Conservation (phyloP, 768 basidiomycete genomes). For the Pisolithus albus region DNA sequence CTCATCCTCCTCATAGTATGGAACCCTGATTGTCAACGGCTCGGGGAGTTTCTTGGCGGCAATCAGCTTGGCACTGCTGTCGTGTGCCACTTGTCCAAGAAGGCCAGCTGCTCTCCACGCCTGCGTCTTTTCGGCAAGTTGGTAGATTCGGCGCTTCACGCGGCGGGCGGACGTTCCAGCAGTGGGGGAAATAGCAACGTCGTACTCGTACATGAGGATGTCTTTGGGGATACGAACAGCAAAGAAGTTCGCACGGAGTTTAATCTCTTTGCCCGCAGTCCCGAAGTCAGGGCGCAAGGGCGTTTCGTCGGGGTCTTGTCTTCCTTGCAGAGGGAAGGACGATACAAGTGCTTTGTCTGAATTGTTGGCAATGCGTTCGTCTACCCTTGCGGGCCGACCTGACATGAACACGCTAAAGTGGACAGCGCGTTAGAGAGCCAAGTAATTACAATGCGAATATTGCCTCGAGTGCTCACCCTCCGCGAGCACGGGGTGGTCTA, state of each 20-base stretch:
- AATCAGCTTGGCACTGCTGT: conserved; percentile 40
- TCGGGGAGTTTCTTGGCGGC: conserved; percentile 35
- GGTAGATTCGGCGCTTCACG: conserved; percentile 40
- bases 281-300: conserved; percentile 47
- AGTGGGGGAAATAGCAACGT: conserved; percentile 35
- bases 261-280: conserved; percentile 35
- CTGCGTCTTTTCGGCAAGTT: conserved; percentile 39
- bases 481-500: conserved; percentile 25
- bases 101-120: conserved; percentile 38
- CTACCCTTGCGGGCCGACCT: conserved; percentile 39
- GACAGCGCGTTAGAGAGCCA: neutral
- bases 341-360: conserved; percentile 40
- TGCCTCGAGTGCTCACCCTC: conserved; percentile 31
- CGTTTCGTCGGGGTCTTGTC: conserved; percentile 23
- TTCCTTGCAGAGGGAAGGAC: conserved; percentile 22
- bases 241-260: conserved; percentile 49
- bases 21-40: conserved; percentile 34
- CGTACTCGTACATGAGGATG: conserved; percentile 40
- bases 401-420: conserved; percentile 35
- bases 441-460: neutral
- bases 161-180: conserved; percentile 29
- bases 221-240: conserved; percentile 41
- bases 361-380: conserved; percentile 42
- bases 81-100: conserved; percentile 40
- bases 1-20: conserved; percentile 43